These are phyloP conservation scores for Antrodiella citrinella DNA, from an alignment of 768 basidiomycete species.

Conservation along the genomic window DNA sequence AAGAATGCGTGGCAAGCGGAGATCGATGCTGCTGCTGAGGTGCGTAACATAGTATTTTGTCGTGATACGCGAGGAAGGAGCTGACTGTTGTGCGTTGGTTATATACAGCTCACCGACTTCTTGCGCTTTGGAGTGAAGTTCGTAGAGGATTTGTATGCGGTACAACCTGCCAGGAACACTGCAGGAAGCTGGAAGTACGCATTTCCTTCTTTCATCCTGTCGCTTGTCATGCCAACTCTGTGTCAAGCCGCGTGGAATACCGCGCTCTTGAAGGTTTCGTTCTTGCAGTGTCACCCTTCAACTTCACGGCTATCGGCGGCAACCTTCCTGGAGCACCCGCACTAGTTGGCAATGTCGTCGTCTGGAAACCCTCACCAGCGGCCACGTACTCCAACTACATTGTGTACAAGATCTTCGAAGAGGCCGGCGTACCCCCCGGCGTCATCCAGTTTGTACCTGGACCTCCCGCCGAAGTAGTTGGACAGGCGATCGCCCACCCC, in stretches of 20 bases:
- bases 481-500: slow-evolving; percentile 70
- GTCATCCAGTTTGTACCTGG: slow-evolving; percentile 98
- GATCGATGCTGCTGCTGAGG: slow-evolving; percentile 98
- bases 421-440: slow-evolving; percentile 89
- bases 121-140: slow-evolving; percentile 95
- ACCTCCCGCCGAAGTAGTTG: slow-evolving; percentile 77
- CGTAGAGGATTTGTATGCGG: slow-evolving; percentile 88
- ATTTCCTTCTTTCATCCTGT: not conserved
- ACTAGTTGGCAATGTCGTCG: slow-evolving; percentile 86
- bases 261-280: slow-evolving; percentile 98
- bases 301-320: slow-evolving; percentile 96
- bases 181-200: slow-evolving; percentile 92
- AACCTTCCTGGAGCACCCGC: slow-evolving; percentile 91
- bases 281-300: slow-evolving; percentile 95
- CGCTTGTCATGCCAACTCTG: not conserved
- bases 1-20: slow-evolving; percentile 99
- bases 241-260: slow-evolving; percentile 84
- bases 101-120: slow-evolving; percentile 75
- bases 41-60: too few relatives aligned
- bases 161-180: slow-evolving; percentile 84
- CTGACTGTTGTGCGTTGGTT: not conserved
- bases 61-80: not conserved
- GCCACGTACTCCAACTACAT: slow-evolving; percentile 96
- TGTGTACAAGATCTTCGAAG: slow-evolving; percentile 80
- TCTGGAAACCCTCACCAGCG: slow-evolving; percentile 97